phyloP scores from a whole-genome alignment of 805 yeast species.

The Starmerella potacharoeniae region DNA sequence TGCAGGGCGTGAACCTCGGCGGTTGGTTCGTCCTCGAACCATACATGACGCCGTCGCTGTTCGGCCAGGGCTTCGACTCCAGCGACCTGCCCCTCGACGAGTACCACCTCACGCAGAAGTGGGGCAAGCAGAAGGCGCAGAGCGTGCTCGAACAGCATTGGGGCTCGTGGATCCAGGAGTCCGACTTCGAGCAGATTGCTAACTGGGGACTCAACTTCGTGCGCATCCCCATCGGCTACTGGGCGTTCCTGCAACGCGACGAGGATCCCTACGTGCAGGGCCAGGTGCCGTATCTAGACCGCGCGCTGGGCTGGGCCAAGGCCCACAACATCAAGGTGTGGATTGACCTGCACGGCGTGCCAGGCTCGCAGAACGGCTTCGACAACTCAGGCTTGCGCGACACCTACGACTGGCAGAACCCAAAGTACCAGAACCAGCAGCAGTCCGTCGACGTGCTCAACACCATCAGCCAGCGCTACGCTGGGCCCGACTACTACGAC shows the following conservation, averaged over 20 bases:
- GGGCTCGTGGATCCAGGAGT: constrained; percentile 63
- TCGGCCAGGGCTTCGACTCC: constrained; percentile 12
- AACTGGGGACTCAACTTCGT: constrained; percentile 50
- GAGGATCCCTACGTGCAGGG: constrained; percentile 84
- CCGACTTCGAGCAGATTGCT: constrained; percentile 51
- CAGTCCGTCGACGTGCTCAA: constrained; percentile 47
- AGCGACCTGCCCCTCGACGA: constrained; percentile 64
- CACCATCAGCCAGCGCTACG: constrained; percentile 51
- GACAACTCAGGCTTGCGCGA: constrained; percentile 88
- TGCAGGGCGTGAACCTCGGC: constrained; percentile 58
- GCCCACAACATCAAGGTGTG: constrained; percentile 57
- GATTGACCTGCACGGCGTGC: constrained; percentile 94
- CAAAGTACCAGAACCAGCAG: constrained; percentile 35
- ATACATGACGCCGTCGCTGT: constrained; percentile 65
- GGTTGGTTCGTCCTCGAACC: constrained; percentile 89
- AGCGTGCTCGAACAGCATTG: constrained; percentile 56
- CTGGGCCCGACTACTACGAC: constrained; percentile 47
- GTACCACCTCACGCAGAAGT: constrained; percentile 48
- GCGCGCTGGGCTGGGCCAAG: constrained; percentile 67
- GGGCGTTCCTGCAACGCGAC: constrained; percentile 62
- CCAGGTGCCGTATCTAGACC: constrained; percentile 58
- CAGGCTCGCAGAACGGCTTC: constrained; percentile 93
- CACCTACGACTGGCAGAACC: constrained; percentile 37
- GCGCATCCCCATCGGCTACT: constrained; percentile 86
- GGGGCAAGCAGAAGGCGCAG: constrained; percentile 51